Evolutionary conservation across 2,329 filamentous ascomycete species (phyloP).

Genomic region (Phyllachora maydis): DNA sequence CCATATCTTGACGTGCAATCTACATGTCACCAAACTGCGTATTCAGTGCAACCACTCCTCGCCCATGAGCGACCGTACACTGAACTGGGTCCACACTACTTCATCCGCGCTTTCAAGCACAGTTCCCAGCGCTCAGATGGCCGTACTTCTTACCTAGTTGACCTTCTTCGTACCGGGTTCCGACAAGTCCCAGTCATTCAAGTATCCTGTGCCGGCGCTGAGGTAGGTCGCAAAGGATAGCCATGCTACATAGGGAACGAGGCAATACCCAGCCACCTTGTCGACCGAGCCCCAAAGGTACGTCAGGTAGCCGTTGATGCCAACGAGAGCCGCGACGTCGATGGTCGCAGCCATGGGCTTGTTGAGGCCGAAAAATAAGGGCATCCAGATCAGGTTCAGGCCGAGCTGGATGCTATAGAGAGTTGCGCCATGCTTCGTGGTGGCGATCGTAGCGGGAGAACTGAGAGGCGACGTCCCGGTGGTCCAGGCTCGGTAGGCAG

Average conservation of each 20-base stretch:
- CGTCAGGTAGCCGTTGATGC: constrained; percentile 51
- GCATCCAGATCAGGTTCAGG: constrained; percentile 79
- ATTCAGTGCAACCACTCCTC: too few relatives aligned
- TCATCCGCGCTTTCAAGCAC: too few relatives aligned
- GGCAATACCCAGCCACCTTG: constrained; percentile 45
- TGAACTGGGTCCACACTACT: too few relatives aligned
- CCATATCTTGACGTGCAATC: too few relatives aligned
- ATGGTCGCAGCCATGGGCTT: constrained; percentile 53
- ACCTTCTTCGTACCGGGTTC: too few relatives aligned
- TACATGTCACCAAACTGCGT: too few relatives aligned
- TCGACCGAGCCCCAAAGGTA: constrained; percentile 63
- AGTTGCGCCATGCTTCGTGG: constrained; percentile 48
- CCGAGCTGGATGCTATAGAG: constrained; percentile 74
- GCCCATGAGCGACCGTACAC: too few relatives aligned
- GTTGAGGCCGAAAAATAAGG: constrained; percentile 69
- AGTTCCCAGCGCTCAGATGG: too few relatives aligned
- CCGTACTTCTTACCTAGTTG: too few relatives aligned
- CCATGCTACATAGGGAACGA: constrained; percentile 75
- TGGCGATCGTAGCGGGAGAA: constrained; percentile 27
- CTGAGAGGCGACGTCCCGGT: constrained; percentile 37
- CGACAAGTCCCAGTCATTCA: constrained; percentile 47
- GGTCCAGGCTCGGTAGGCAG: constrained; percentile 57
- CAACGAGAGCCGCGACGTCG: constrained; percentile 55
- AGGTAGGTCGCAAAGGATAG: constrained; percentile 75
- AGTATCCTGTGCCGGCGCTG: constrained; percentile 42